Evolutionary conservation across 805 yeast genomes (phyloP).

Genomic region (Diddensiella caesifluorescens): DNA sequence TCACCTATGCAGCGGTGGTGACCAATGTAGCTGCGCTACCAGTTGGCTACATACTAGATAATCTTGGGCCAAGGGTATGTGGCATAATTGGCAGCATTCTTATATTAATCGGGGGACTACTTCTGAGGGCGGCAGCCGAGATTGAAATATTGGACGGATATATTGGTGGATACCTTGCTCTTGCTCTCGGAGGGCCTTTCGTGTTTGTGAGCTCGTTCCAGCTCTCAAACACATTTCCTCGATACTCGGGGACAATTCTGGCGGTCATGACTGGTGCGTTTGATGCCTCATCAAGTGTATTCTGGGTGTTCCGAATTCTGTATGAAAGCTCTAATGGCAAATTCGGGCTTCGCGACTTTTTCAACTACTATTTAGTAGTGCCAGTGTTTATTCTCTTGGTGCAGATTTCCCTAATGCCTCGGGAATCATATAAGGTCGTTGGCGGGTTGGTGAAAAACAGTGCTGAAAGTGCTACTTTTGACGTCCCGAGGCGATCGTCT

Average conservation of each 20-base stretch:
- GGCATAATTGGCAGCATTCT: constrained; percentile 68
- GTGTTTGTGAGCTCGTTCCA: constrained; percentile 88
- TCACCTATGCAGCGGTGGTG: constrained; percentile 79
- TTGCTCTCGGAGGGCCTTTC: constrained; percentile 93
- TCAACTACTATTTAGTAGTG: constrained; percentile 60
- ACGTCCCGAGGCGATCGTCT: constrained; percentile 5
- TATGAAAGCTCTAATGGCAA: constrained; percentile 41
- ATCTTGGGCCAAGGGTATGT: constrained; percentile 72
- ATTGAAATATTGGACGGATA: constrained; percentile 53
- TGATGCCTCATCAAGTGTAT: constrained; percentile 87
- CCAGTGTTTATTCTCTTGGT: constrained; percentile 73
- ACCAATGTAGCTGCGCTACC: constrained; percentile 79
- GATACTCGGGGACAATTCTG: constrained; percentile 69
- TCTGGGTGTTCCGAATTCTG: constrained; percentile 62
- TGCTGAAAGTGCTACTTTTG: background rate
- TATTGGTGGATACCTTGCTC: constrained; percentile 61
- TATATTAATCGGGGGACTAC: constrained; percentile 37
- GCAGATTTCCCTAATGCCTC: constrained; percentile 78
- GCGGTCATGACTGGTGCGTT: constrained; percentile 91
- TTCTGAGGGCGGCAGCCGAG: constrained; percentile 39
- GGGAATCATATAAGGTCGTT: constrained; percentile 54
- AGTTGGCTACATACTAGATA: constrained; percentile 76
- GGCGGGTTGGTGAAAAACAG: constrained; percentile 36
- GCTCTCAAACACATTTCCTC: constrained; percentile 80
- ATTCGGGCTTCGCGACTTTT: constrained; percentile 53